Evolutionary conservation across 768 basidiomycete genomes (phyloP).

Genomic region (Boletus pseudo-olivaceus): DNA sequence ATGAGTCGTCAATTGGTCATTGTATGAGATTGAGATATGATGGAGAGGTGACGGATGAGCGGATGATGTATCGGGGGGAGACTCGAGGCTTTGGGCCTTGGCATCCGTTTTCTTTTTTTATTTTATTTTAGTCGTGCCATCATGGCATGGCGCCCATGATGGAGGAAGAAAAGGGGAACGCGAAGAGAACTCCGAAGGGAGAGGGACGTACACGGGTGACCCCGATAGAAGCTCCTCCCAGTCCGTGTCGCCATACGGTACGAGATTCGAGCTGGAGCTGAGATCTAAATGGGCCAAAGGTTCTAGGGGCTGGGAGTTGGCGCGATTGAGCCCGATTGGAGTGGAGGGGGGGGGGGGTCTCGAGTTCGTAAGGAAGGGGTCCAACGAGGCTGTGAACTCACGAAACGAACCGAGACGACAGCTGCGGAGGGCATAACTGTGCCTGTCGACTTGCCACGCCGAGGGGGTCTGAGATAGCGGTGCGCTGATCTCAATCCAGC

Average conservation of each 20-base stretch:
- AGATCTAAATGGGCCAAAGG: not conserved
- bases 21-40: not conserved
- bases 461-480: not conserved
- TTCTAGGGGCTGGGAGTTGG: not conserved
- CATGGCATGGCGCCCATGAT: not conserved
- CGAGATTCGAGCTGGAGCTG: not conserved
- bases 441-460: not conserved
- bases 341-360: not conserved
- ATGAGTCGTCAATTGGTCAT: not conserved
- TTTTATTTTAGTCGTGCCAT: not conserved
- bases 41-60: not conserved
- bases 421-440: not conserved
- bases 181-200: no score
- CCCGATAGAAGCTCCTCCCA: conserved; percentile 6
- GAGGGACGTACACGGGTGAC: no score
- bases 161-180: not conserved
- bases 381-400: not conserved
- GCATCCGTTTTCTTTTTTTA: not conserved
- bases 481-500: not conserved
- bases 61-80: not conserved
- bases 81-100: no score
- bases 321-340: not conserved
- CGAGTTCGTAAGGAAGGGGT: not conserved
- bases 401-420: not conserved
- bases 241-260: conserved; percentile 1